Percentiles rank a stretch among this genome's conserved stretches.
Evolutionary conservation across 495 filamentous ascomycete species (phyloP).

Genomic region (Bathelium albidoporum): DNA sequence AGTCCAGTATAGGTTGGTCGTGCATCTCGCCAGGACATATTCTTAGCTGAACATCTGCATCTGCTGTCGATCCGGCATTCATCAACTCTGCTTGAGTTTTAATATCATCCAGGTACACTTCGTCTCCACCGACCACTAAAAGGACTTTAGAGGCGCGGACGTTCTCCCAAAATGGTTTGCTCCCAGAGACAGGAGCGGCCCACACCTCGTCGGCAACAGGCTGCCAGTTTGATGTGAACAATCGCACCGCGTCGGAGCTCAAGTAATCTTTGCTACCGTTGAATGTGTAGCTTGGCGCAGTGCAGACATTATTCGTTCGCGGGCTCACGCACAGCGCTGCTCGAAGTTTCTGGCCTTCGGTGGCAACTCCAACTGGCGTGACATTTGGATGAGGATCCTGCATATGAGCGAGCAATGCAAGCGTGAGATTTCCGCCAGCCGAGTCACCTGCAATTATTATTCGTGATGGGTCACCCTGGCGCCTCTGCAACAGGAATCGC

Average conservation of each 20-base stretch:
- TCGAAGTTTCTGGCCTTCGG: neutral
- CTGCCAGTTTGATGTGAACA: neutral
- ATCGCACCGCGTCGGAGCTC: neutral
- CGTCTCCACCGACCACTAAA: neutral
- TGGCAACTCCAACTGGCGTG: neutral
- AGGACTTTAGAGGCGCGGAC: neutral
- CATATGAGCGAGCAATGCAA: conserved; percentile 47
- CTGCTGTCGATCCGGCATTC: neutral
- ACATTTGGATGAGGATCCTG: conserved; percentile 44
- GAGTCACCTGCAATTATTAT: conserved; percentile 53
- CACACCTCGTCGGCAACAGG: neutral
- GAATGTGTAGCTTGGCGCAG: neutral
- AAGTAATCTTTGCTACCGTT: neutral
- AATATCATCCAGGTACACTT: neutral
- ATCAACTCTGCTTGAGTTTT: neutral
- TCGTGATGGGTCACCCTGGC: conserved; percentile 3
- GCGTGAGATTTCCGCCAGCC: conserved; percentile 50
- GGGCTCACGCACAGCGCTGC: neutral
- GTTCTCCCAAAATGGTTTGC: neutral
- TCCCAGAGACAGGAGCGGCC: neutral
- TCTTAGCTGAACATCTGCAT: neutral
- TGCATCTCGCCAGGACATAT: conserved; percentile 1
- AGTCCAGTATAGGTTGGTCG: neutral
- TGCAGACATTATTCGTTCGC: neutral
- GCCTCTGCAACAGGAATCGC: conserved; percentile 40